Evolutionary conservation across 805 yeast species (phyloP).

Genomic region (Debaryomyces hansenii): DNA sequence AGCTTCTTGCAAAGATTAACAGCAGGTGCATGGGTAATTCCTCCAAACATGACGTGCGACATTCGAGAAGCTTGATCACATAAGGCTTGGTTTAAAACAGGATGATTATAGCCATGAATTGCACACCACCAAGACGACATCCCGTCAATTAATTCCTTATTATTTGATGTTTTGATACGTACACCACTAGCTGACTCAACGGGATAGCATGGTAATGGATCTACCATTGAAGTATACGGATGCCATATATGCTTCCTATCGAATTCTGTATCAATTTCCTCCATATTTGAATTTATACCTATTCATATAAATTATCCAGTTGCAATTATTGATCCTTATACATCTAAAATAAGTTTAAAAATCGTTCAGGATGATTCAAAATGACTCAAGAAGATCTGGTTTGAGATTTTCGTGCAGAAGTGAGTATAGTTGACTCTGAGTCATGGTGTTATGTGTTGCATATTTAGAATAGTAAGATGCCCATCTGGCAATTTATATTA

Average conservation of each 20-base stretch:
- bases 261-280: slow-evolving; percentile 8
- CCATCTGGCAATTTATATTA: too few species aligned
- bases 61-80: slow-evolving; percentile 25
- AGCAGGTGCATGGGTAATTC: slow-evolving; percentile 24
- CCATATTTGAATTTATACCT: neutral
- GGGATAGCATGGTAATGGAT: slow-evolving; percentile 21
- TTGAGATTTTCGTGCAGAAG: too few species aligned
- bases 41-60: slow-evolving; percentile 23
- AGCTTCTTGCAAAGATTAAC: slow-evolving; percentile 25
- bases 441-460: too few species aligned
- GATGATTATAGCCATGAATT: slow-evolving; percentile 27
- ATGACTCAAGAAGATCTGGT: too few species aligned
- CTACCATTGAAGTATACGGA: slow-evolving; percentile 25
- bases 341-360: too few species aligned
- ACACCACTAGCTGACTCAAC: slow-evolving; percentile 21
- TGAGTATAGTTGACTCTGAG: too few species aligned
- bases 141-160: slow-evolving; percentile 19
- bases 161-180: slow-evolving; percentile 14
- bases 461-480: too few species aligned
- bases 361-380: too few species aligned
- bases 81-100: slow-evolving; percentile 20
- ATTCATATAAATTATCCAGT: too few species aligned
- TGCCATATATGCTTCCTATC: slow-evolving; percentile 28
- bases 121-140: slow-evolving; percentile 35
- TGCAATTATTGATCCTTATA: too few species aligned